These are phyloP conservation scores for Berberis vulgaris DNA, from an alignment of 164 flowering plant genomes.

Conservation along the genomic window DNA sequence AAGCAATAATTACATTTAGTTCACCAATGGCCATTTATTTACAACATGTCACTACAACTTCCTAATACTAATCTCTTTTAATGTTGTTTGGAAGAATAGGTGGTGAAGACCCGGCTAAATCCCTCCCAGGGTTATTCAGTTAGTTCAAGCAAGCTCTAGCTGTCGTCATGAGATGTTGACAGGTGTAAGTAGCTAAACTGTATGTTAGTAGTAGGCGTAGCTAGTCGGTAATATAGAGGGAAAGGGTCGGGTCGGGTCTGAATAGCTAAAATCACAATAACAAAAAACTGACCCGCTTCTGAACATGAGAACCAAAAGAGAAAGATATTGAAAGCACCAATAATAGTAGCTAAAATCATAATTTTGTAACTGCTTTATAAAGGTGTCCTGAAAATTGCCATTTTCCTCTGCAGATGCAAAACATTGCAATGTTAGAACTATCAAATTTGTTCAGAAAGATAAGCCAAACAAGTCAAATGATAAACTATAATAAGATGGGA, in stretches of 20 bases:
- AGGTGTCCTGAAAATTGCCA: slow-evolving; percentile 44
- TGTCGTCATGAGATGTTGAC: no score
- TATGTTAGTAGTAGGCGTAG: not conserved
- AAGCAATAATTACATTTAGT: no score
- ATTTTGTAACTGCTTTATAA: slow-evolving; percentile 43
- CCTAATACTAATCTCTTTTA: no score
- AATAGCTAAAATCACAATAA: not conserved
- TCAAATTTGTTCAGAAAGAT: not conserved
- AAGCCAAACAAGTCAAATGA: not conserved
- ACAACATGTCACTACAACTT: no score
- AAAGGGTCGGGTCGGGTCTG: no score
- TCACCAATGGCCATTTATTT: no score
- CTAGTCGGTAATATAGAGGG: no score
- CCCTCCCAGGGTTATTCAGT: no score
- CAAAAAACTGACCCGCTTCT: slow-evolving; percentile 38
- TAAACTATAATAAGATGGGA: not conserved
- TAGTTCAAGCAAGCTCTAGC: no score
- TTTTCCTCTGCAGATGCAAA: slow-evolving; percentile 38
- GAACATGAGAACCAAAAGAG: slow-evolving; percentile 43
- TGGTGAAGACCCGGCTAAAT: no score
- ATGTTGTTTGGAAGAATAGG: no score
- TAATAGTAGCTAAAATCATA: slow-evolving; percentile 30
- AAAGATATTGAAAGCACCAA: slow-evolving; percentile 39
- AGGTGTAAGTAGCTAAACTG: no score
- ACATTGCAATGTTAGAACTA: not conserved